phyloP scores from a whole-genome alignment of 2,329 filamentous ascomycete genomes.

The Penicillium sp. region DNA sequence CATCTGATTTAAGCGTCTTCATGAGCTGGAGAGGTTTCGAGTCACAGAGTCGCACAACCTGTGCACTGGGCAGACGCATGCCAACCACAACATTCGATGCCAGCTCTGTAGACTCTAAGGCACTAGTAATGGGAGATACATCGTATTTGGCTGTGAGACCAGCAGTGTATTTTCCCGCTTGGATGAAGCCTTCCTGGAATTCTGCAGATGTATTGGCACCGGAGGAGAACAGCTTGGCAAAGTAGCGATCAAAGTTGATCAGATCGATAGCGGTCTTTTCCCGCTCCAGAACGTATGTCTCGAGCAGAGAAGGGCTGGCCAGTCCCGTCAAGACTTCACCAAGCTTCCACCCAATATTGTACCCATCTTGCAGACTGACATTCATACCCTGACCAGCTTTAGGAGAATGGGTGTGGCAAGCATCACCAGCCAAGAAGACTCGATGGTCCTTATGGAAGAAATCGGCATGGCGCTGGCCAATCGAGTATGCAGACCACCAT shows the following conservation, averaged over 20 bases:
- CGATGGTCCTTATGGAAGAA: conserved; percentile 65
- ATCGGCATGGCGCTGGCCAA: conserved; percentile 70
- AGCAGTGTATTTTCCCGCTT: conserved; percentile 60
- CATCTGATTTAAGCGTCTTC: conserved; percentile 52
- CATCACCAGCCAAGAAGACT: conserved; percentile 70
- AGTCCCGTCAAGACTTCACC: conserved; percentile 50
- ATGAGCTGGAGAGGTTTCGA: conserved; percentile 57
- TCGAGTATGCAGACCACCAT: conserved; percentile 73
- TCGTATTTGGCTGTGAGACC: conserved; percentile 59
- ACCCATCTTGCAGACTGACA: conserved; percentile 57
- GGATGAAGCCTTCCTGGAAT: conserved; percentile 59
- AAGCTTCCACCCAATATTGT: conserved; percentile 64
- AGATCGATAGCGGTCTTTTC: conserved; percentile 57
- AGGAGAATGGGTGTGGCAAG: conserved; percentile 68
- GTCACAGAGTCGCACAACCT: conserved; percentile 62
- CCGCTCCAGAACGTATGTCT: conserved; percentile 57
- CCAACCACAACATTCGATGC: conserved; percentile 45
- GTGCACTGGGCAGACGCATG: conserved; percentile 55
- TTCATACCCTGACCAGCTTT: conserved; percentile 67
- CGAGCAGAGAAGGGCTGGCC: conserved; percentile 45
- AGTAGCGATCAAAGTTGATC: conserved; percentile 61
- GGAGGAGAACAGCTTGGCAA: conserved; percentile 55
- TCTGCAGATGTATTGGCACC: conserved; percentile 46
- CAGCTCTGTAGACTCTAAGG: conserved; percentile 32
- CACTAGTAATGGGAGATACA: conserved; percentile 49